Base-by-base conservation (phyloP, 345 rosid species). In the Erucastrum elatum region DNA sequence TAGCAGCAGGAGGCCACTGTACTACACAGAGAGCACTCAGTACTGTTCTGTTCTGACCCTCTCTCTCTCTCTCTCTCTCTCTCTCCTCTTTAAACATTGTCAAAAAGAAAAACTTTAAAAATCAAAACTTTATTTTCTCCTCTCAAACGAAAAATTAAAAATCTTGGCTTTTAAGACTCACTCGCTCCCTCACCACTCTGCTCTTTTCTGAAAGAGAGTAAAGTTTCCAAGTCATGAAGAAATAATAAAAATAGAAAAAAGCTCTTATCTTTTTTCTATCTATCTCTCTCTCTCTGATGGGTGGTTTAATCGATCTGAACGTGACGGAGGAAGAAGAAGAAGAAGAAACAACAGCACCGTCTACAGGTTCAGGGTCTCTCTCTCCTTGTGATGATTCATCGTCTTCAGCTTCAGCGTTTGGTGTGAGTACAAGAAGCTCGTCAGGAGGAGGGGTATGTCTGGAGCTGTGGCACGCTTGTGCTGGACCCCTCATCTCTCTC, bases 401-500 rank as follows among this genome's bases (percentile, higher is more conserved):
- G 6, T 87, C 91, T 12, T 87, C 90, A 60, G 58, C 58, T 44
- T 83, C 87, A 63, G 86, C 79, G 71, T 77, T 85, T 62, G 82
- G 67, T 56, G 33, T 70, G 34, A 72, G 70, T 44, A 60, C 89
- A 44, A 44, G 51, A 21, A 79, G 74, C 76, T 82, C 89, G 12
- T 74, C 87, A 58, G 82, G 90, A 58, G 82, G 90, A 4, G 92
- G 91, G 5, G 92, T 95, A 35, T 93, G 97, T 84, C 78, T 91
- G 81, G 98, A 95, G 90, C 90, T 95, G 17, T 95, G 97, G 98
- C 98, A 95, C 68, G 99, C 99, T 55, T 95, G 99, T 80, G 98
- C 98, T n/a, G 99, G 99, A 55, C 99, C 99, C 34, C 90, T 93
- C 0, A 87, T 89, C 70, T 90, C 96, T 59, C 86, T 95, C 55